Conservation (phyloP, 2,329 filamentous ascomycete species). For the Domatiomyces catenatus region DNA sequence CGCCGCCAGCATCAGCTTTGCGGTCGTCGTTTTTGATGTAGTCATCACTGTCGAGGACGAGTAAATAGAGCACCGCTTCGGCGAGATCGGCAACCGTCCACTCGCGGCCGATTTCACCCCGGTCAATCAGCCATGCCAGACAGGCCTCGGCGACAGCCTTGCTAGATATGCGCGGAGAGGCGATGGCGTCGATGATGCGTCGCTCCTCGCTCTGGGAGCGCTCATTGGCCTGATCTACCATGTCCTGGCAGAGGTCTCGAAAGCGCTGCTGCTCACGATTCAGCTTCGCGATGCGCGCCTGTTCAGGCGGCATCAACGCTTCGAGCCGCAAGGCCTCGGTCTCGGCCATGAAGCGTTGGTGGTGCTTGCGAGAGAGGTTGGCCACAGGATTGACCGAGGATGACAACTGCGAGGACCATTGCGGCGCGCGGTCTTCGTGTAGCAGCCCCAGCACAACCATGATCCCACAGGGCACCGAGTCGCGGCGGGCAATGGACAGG, state of each 20-base stretch:
- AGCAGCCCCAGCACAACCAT: constrained; percentile 19
- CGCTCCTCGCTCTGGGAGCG: constrained; percentile 16
- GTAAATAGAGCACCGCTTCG: constrained; percentile 18
- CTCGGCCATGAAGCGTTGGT: constrained; percentile 11
- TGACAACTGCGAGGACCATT: constrained; percentile 14
- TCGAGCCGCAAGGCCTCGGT: constrained; percentile 14
- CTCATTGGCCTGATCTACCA: constrained; percentile 6
- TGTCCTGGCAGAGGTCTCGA: constrained; percentile 12
- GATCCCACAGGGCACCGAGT: constrained; percentile 19
- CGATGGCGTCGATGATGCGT: constrained; percentile 17
- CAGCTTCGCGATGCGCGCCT: constrained; percentile 16
- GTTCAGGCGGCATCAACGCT: constrained; percentile 18
- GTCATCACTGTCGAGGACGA: constrained; percentile 16
- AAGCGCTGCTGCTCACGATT: constrained; percentile 11
- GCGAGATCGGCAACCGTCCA: constrained; percentile 16
- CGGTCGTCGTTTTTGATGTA: constrained; percentile 1
- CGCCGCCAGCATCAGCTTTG: neutral
- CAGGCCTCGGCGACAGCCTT: constrained; percentile 16
- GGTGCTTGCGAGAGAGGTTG: constrained; percentile 7
- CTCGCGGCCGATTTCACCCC: constrained; percentile 15
- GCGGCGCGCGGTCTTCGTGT: constrained; percentile 16
- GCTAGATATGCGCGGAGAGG: constrained; percentile 17
- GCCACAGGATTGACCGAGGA: constrained; percentile 4
- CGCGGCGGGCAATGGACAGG: constrained; percentile 14
- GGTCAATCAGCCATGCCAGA: constrained; percentile 16